phyloP scores from a whole-genome alignment of 768 basidiomycete genomes.

The Pleurotus sapidus region DNA sequence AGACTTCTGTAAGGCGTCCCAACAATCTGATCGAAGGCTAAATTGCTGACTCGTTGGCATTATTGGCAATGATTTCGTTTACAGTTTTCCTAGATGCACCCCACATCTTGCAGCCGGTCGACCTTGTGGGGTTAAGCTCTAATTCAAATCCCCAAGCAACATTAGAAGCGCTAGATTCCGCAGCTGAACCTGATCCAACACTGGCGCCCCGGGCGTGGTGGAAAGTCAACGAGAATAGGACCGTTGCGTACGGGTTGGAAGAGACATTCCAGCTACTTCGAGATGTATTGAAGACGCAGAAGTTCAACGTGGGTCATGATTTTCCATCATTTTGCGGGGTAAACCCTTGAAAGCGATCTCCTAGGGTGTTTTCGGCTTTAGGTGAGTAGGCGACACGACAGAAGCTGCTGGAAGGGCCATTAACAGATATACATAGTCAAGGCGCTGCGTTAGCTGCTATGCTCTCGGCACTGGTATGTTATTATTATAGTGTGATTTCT shows the following conservation, averaged over 20 bases:
- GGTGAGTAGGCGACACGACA: constrained; percentile 32
- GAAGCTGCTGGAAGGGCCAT: neutral
- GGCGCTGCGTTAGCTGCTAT: constrained; percentile 76
- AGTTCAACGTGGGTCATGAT: constrained; percentile 57
- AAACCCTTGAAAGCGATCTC: constrained; percentile 3
- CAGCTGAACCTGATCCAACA: constrained; percentile 42
- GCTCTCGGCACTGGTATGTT: constrained; percentile 63
- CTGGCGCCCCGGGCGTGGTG: constrained; percentile 72
- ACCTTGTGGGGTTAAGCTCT: constrained; percentile 34
- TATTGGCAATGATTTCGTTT: neutral
- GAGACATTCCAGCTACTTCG: constrained; percentile 53
- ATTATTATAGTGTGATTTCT: neutral
- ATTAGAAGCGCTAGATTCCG: constrained; percentile 36
- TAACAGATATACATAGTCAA: constrained; percentile 44
- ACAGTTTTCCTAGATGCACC: constrained; percentile 77
- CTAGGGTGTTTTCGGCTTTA: constrained; percentile 81
- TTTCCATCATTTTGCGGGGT: constrained; percentile 2
- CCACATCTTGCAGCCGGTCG: constrained; percentile 61
- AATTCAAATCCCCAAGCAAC: constrained; percentile 19
- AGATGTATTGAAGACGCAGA: constrained; percentile 54
- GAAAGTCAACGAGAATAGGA: constrained; percentile 50
- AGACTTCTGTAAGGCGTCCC: constrained; percentile 51
- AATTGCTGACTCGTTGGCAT: neutral
- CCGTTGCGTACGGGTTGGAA: constrained; percentile 51
- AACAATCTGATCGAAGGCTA: neutral